Evolutionary conservation across 192 early-diverging fungal species (phyloP).

Genomic region (Umbelopsis sp.): DNA sequence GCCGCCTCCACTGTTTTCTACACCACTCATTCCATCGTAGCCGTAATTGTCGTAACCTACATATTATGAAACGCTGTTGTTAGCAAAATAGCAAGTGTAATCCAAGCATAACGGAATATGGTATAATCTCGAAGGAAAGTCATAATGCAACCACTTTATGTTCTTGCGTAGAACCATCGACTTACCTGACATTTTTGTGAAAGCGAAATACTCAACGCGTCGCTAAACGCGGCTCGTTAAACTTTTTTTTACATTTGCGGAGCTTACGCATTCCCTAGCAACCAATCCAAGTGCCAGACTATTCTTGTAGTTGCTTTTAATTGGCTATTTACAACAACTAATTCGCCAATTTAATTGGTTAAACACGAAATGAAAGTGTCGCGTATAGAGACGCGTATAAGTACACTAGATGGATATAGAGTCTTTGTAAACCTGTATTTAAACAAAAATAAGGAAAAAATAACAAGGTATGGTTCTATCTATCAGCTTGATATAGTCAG

Average conservation of each 20-base stretch:
- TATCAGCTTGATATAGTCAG: too few species aligned
- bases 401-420: too few species aligned
- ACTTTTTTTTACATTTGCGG: background rate
- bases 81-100: background rate
- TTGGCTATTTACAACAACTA: background rate
- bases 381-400: too few species aligned
- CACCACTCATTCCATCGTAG: conserved; percentile 17
- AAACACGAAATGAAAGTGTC: too few species aligned
- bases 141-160: background rate
- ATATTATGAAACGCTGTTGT: background rate
- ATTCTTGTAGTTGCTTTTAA: too few species aligned
- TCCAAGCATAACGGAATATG: too few species aligned
- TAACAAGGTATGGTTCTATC: too few species aligned
- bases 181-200: conserved; percentile 12
- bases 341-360: background rate
- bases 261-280: too few species aligned
- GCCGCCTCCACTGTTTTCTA: conserved; percentile 1
- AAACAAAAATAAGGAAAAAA: too few species aligned
- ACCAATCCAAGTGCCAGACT: too few species aligned
- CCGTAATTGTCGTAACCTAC: conserved; percentile 5
- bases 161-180: background rate
- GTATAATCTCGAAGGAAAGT: background rate
- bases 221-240: background rate
- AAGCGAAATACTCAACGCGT: background rate
- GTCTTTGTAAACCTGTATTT: too few species aligned